phyloP scores from a whole-genome alignment of 2,329 filamentous ascomycete species.

The Ophiostoma ips region DNA sequence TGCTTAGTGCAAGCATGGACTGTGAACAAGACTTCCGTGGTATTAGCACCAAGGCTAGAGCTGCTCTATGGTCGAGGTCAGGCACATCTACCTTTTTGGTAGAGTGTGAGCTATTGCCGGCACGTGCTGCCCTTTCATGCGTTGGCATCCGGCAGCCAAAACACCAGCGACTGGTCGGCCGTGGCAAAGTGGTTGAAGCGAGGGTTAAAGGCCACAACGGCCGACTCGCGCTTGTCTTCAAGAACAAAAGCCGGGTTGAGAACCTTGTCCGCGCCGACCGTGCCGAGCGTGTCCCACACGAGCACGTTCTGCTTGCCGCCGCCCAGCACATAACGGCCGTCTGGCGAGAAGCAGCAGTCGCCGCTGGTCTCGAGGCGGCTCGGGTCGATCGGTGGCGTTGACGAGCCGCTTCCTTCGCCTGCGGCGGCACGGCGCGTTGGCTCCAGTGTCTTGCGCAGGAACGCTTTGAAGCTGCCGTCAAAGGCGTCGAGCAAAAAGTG shows the following conservation, averaged over 20 bases:
- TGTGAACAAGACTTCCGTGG: too few relatives aligned
- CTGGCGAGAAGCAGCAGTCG: slow-evolving; percentile 79
- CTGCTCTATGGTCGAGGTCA: not conserved
- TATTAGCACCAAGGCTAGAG: not conserved
- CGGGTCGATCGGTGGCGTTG: slow-evolving; percentile 7
- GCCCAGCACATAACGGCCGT: slow-evolving; percentile 77
- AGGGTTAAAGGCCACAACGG: slow-evolving; percentile 76
- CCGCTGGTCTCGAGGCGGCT: slow-evolving; percentile 44
- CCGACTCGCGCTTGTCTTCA: slow-evolving; percentile 53
- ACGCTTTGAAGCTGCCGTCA: slow-evolving; percentile 63
- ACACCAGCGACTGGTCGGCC: slow-evolving; percentile 70
- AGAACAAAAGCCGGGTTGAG: slow-evolving; percentile 50
- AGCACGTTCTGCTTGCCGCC: slow-evolving; percentile 62
- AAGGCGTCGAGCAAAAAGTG: slow-evolving; percentile 95
- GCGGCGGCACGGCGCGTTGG: slow-evolving; percentile 37
- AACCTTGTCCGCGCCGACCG: slow-evolving; percentile 39
- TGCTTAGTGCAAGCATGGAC: too few relatives aligned
- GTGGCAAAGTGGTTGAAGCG: slow-evolving; percentile 84
- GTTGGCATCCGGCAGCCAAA: slow-evolving; percentile 62
- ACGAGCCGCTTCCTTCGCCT: slow-evolving; percentile 29
- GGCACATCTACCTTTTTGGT: too few relatives aligned
- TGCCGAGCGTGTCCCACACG: slow-evolving; percentile 68
- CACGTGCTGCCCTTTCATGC: slow-evolving; percentile 24
- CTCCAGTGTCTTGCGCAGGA: slow-evolving; percentile 46
- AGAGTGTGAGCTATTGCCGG: too few relatives aligned